Percentiles rank a stretch among this genome's conserved stretches.
Evolutionary conservation across 257 asterid species (phyloP).

Genomic region (Fraxinus anomala): DNA sequence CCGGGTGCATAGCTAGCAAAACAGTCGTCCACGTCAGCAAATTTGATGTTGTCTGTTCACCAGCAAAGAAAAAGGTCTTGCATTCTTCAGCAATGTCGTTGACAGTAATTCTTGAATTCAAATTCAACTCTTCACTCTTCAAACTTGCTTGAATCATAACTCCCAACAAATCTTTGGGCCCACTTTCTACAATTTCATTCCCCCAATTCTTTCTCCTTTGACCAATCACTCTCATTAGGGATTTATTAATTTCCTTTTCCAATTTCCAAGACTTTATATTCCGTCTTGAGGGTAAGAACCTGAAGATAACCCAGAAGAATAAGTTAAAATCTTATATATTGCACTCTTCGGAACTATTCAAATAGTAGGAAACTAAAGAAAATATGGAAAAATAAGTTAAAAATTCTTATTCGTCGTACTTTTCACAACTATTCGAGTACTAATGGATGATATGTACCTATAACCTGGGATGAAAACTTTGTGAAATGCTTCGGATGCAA

Average conservation of each 20-base stretch:
- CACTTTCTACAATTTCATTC: slow-evolving; percentile 35
- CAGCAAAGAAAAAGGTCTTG: slow-evolving; percentile 92
- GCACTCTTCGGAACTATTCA: too few relatives aligned
- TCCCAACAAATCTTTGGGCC: slow-evolving; percentile 76
- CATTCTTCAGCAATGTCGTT: slow-evolving; percentile 90
- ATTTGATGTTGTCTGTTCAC: slow-evolving; percentile 79
- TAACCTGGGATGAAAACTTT: slow-evolving; percentile 74
- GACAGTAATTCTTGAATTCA: slow-evolving; percentile 36
- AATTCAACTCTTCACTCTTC: slow-evolving; percentile 22
- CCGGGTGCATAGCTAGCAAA: slow-evolving; percentile 90
- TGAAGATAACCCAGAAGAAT: slow-evolving; percentile 5
- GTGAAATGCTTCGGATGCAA: slow-evolving; percentile 77
- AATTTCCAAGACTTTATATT: slow-evolving; percentile 79
- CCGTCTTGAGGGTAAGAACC: slow-evolving; percentile 77
- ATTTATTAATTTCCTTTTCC: slow-evolving; percentile 72
- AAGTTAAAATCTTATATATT: not conserved
- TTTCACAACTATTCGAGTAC: too few relatives aligned
- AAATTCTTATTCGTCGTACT: not conserved
- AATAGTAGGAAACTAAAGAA: slow-evolving; percentile 55
- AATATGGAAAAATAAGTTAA: not conserved
- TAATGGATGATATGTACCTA: slow-evolving; percentile 37
- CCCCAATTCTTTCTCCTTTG: slow-evolving; percentile 35
- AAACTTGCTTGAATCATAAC: slow-evolving; percentile 69
- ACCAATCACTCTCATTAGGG: slow-evolving; percentile 61
- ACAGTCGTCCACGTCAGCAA: slow-evolving; percentile 92